Base-by-base conservation (phyloP, 1,139 yeast genomes). In the Lodderomyces parapsilosis region DNA sequence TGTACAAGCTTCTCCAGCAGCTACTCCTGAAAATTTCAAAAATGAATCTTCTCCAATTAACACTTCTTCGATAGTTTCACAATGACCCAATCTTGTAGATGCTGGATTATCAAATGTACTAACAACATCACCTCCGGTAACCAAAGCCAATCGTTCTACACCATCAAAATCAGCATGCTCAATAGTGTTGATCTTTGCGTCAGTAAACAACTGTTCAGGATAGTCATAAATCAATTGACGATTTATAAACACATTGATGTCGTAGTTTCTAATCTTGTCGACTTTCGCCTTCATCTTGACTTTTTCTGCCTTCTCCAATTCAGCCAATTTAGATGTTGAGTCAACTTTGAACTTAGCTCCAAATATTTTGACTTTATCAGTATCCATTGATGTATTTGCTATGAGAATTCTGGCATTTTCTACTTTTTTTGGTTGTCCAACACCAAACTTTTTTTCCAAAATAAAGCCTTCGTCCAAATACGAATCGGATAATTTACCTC, bases 111-210 rank as follows among this genome's bases (percentile, higher is more conserved):
- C 99, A 64, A 93, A 94, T 1, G 99, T 93, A 10, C 98, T 91
- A 2, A 86, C 96, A 44, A 94, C 98, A 70, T 93, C 99, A 57
- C 96, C 99, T 41, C 99, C 99, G 6, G 98, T 91, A 20, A 91
- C 99, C 40, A 93, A 74, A 4, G 99, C 96, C 54, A 93, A 78
- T 62, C 99, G 83, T 71, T 93, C 99, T 46, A 93, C 90, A 56
- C 99, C 99, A 60, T 89, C 99, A 56, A 94, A 94, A 66, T 94
- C 99, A 17, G 99, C 99, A 60, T 94, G 99, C 68, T 93, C 99
- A 51, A 93, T 89, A 27, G 97, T 83, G 66, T 89, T 91, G 57
- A 93, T 86, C 45, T 84, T 82, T 36, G 89, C 68, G 57, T 93
- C 99, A 6, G 96, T 80, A 60, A 93, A 88, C 53, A 93, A 74